Conservation (phyloP, 768 basidiomycete genomes). For the Suillus lakei region DNA sequence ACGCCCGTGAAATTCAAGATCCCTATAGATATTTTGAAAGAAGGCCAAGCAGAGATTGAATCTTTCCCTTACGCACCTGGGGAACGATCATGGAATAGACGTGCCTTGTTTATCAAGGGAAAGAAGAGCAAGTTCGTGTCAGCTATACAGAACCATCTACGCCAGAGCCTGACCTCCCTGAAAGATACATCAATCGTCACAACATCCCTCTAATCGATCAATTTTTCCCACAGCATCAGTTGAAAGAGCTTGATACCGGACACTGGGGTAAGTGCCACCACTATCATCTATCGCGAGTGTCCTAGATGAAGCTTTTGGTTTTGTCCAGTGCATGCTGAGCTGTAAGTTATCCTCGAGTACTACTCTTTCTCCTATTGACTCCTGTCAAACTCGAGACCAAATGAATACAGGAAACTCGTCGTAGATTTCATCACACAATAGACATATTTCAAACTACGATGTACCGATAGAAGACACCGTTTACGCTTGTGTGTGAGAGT, state of each 20-base stretch:
- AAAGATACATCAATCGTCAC: slow-evolving; percentile 74
- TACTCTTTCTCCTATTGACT: background rate
- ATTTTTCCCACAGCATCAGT: slow-evolving; percentile 74
- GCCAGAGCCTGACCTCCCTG: slow-evolving; percentile 9
- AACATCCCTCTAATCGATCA: slow-evolving; percentile 63
- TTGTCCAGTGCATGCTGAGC: slow-evolving; percentile 77
- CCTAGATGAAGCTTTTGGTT: background rate
- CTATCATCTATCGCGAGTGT: background rate
- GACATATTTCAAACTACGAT: background rate
- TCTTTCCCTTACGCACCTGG: slow-evolving; percentile 74
- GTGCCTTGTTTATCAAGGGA: slow-evolving; percentile 79
- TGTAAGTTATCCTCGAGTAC: slow-evolving; percentile 37
- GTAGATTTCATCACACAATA: slow-evolving; percentile 26
- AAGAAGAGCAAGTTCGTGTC: slow-evolving; percentile 66
- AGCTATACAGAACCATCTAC: background rate
- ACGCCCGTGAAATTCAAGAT: slow-evolving; percentile 67
- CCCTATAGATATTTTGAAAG: slow-evolving; percentile 68
- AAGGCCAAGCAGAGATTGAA: slow-evolving; percentile 70
- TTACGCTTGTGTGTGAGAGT: background rate
- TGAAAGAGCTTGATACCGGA: slow-evolving; percentile 72
- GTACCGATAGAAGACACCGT: background rate
- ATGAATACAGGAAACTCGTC: slow-evolving; percentile 55
- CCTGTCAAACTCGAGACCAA: slow-evolving; percentile 44
- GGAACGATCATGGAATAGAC: slow-evolving; percentile 58
- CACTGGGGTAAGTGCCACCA: slow-evolving; percentile 77